phyloP scores from a whole-genome alignment of 371 early-diverging fungal genomes.

The Smittium mucronatum region DNA sequence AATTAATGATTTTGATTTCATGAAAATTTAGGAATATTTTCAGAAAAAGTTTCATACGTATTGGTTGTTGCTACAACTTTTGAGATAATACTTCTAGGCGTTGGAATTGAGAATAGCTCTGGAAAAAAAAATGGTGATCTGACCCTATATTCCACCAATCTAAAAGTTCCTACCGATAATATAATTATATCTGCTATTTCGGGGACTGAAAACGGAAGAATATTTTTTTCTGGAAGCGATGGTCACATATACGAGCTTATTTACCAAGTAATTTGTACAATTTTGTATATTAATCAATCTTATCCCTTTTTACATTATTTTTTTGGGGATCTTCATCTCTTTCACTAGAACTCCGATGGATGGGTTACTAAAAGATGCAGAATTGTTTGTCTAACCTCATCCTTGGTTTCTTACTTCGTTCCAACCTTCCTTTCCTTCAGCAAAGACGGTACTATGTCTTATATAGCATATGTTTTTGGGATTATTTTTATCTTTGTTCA shows the following conservation, averaged over 20 bases:
- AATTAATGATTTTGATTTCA: no score
- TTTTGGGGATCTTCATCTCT: background rate
- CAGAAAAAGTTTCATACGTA: constrained; percentile 61
- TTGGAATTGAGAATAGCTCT: constrained; percentile 30
- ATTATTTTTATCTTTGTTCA: background rate
- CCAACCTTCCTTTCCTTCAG: constrained; percentile 41
- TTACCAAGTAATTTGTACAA: constrained; percentile 39
- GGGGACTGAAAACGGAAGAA: constrained; percentile 63
- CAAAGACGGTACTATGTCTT: constrained; percentile 18
- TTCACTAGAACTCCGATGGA: constrained; percentile 40
- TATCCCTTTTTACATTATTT: background rate
- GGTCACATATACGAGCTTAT: constrained; percentile 73
- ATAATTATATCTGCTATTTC: constrained; percentile 59
- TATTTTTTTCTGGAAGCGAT: constrained; percentile 70
- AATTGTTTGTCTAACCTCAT: constrained; percentile 47
- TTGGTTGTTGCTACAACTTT: constrained; percentile 71
- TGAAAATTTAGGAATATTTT: constrained; percentile 59
- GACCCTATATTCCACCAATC: constrained; percentile 51
- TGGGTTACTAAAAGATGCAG: constrained; percentile 68
- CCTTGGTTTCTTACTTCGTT: constrained; percentile 37
- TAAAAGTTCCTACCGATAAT: constrained; percentile 58
- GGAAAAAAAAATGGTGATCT: constrained; percentile 26
- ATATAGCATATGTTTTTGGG: background rate
- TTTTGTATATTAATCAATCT: background rate
- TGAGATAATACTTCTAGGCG: constrained; percentile 66